Conservation (phyloP, 2,329 filamentous ascomycete species). For the Colletotrichum spaethianum region DNA sequence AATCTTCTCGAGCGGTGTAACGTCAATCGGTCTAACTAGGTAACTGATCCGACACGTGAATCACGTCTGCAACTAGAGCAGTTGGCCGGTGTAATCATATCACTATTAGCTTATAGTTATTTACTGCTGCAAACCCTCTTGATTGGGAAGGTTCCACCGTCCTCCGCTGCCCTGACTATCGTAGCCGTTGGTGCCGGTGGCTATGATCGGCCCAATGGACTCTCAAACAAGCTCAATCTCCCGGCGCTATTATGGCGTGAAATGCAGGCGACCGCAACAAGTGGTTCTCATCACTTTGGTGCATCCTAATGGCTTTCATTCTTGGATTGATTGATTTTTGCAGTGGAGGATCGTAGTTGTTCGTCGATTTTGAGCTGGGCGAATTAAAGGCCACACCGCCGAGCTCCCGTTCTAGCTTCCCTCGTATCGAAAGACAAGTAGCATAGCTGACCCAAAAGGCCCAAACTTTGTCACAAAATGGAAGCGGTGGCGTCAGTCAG, state of each 20-base stretch:
- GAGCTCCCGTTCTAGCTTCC: neutral
- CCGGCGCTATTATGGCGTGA: constrained; percentile 35
- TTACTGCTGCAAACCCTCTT: constrained; percentile 7
- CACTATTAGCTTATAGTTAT: neutral
- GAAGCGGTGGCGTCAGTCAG: constrained; percentile 1
- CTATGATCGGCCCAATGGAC: constrained; percentile 35
- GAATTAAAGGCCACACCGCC: constrained; percentile 15
- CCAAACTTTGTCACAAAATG: neutral
- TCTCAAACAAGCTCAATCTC: constrained; percentile 31
- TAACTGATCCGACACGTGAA: constrained; percentile 17
- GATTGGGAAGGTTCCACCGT: constrained; percentile 22
- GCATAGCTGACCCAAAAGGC: neutral
- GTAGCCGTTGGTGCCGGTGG: constrained; percentile 25
- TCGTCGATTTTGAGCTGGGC: neutral
- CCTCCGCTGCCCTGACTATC: constrained; percentile 24
- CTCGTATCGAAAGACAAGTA: constrained; percentile 23
- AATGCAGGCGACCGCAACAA: constrained; percentile 17
- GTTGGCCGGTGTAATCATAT: constrained; percentile 8
- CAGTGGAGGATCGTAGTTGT: constrained; percentile 1
- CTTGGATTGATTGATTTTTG: neutral
- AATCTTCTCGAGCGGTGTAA: constrained; percentile 5
- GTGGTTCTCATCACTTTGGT: constrained; percentile 20
- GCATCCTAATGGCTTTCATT: constrained; percentile 11
- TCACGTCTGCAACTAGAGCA: constrained; percentile 1
- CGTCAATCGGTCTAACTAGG: constrained; percentile 12